Evolutionary conservation across 495 filamentous ascomycete genomes (phyloP).

Genomic region (Penicillium pulvis): DNA sequence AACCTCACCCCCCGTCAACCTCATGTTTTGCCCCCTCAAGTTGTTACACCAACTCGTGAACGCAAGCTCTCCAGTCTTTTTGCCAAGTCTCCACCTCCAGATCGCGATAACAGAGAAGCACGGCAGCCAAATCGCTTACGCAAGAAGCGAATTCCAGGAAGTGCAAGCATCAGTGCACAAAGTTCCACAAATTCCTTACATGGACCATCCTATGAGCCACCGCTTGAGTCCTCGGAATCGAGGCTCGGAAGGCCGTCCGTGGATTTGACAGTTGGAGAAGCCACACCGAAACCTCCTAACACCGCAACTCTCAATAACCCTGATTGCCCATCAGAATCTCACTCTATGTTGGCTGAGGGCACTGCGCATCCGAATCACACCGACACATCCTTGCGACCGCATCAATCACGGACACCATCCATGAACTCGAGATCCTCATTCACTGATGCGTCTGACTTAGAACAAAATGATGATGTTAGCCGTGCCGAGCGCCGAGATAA

Average conservation of each 20-base stretch:
- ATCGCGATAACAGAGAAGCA: conserved; percentile 56
- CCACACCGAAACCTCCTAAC: conserved; percentile 34
- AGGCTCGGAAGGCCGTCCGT: conserved; percentile 17
- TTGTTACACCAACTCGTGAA: conserved; percentile 68
- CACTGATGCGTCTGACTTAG: conserved; percentile 75
- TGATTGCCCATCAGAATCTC: conserved; percentile 25
- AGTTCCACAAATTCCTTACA: conserved; percentile 79
- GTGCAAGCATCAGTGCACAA: conserved; percentile 78
- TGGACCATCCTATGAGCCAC: conserved; percentile 32
- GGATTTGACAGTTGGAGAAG: conserved; percentile 32
- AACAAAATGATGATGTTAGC: conserved; percentile 62
- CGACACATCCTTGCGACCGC: conserved; percentile 60
- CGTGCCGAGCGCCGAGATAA: conserved; percentile 65
- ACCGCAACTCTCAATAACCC: conserved; percentile 25
- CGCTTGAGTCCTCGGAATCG: conserved; percentile 21
- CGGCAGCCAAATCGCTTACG: conserved; percentile 81
- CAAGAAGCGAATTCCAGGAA: conserved; percentile 77
- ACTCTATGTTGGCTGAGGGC: conserved; percentile 21
- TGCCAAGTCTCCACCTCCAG: conserved; percentile 59
- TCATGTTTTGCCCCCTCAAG: conserved; percentile 35
- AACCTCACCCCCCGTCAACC: conserved; percentile 34
- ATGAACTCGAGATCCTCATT: conserved; percentile 72
- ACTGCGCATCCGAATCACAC: conserved; percentile 25
- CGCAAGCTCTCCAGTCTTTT: conserved; percentile 70
- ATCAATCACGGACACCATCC: conserved; percentile 67